Percentiles rank a stretch among this genome's conserved stretches.
Evolutionary conservation across 1,284 basidiomycete genomes (phyloP).

Genomic region (Stygiomarasmius scandens): DNA sequence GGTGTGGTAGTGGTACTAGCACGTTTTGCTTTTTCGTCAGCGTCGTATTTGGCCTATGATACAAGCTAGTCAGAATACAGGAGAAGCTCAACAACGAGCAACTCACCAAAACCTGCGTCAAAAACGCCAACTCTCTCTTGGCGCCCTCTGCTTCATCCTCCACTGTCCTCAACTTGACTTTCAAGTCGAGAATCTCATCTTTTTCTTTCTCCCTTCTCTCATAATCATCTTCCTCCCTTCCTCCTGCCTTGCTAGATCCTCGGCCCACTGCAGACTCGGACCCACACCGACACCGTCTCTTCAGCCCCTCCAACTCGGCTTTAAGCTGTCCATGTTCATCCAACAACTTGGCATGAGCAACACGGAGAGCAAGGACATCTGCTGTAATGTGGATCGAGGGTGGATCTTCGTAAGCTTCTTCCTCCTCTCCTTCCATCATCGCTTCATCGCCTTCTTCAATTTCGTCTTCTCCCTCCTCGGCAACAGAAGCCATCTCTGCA

Average conservation of each 20-base stretch:
- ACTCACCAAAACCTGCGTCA: constrained; percentile 65
- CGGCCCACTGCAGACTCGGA: too few relatives aligned
- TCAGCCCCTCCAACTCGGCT: constrained; percentile 41
- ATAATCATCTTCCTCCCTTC: not conserved
- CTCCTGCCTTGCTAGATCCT: not conserved
- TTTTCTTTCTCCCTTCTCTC: constrained; percentile 15
- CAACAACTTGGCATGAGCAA: constrained; percentile 60
- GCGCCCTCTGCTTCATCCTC: constrained; percentile 51
- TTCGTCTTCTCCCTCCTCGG: not conserved
- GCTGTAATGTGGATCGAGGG: constrained; percentile 48
- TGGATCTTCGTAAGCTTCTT: not conserved
- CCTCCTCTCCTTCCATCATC: not conserved
- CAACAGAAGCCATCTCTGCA: not conserved
- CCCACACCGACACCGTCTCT: not conserved
- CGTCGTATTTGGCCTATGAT: constrained; percentile 58
- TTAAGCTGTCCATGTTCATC: constrained; percentile 67
- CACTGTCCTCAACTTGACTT: constrained; percentile 45
- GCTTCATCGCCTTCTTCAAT: not conserved
- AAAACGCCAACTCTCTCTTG: constrained; percentile 63
- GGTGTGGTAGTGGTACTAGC: not conserved
- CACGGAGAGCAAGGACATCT: constrained; percentile 57
- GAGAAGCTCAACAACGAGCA: not conserved
- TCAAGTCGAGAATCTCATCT: constrained; percentile 38
- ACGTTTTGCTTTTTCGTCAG: constrained; percentile 43
- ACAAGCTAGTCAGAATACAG: constrained; percentile 4